phyloP scores from a whole-genome alignment of 805 yeast species.

The Cyberlindnera nakhonratchasimensis region DNA sequence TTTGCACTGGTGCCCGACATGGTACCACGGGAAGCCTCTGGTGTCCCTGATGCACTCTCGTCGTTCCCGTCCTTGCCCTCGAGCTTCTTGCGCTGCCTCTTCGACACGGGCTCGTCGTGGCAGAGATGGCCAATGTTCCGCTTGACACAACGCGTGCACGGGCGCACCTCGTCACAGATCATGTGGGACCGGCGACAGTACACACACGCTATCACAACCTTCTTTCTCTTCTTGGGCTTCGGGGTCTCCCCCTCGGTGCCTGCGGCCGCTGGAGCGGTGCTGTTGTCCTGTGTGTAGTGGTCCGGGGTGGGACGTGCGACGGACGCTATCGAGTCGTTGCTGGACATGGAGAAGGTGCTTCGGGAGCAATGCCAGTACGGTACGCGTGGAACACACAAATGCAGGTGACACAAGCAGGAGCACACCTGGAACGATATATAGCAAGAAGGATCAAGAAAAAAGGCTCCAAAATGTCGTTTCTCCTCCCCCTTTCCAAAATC shows the following conservation, averaged over 20 bases:
- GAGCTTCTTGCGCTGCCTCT: conserved; percentile 24
- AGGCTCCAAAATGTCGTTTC: no score
- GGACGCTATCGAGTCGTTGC: neutral
- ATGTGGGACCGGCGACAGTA: conserved; percentile 91
- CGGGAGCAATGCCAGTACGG: neutral
- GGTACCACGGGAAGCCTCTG: neutral
- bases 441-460: no score
- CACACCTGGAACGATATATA: no score
- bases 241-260: conserved; percentile 14
- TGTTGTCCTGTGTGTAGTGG: neutral
- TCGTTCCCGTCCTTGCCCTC: conserved; percentile 9
- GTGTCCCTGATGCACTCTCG: conserved; percentile 2
- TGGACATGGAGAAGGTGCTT: neutral
- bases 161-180: conserved; percentile 81
- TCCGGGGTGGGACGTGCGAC: neutral
- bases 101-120: conserved; percentile 30
- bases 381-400: no score
- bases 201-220: conserved; percentile 61
- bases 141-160: conserved; percentile 80
- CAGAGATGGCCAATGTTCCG: conserved; percentile 88
- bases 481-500: no score
- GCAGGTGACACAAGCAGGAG: no score
- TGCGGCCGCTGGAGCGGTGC: neutral
- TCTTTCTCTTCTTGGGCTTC: conserved; percentile 47
- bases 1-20: neutral